Evolutionary conservation across 1,139 yeast genomes (phyloP), one percentile per base, ranked within the genome.

Genomic region (Lodderomyces elongisporus): DNA sequence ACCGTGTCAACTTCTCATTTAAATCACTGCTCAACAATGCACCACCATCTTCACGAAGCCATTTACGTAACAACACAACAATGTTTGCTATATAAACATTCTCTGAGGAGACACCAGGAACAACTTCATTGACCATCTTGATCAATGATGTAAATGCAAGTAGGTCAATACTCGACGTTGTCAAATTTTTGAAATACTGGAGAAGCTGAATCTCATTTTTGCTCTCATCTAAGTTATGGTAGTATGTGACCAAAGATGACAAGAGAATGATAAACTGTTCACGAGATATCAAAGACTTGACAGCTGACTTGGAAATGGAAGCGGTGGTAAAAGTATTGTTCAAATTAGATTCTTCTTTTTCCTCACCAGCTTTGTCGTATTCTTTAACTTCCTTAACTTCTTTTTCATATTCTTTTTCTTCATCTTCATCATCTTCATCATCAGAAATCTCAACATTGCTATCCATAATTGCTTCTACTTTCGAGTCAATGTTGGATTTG

Each of bases 251-350:
- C 30, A 62, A 46, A 3, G 64, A 48, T 17, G 59, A 43, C 1
- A 56, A 46, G 28, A 66, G 48, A 1, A 63, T 52, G 5, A 63
- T 51, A 35, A 56, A 58, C 36, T 64, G 62, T 34, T 66, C 70
- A 31, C 61, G 60, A 12, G 49, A 46, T 9, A 66, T 49, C 33
- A 66, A 52, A 1, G 68, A 52, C 13, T 29, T 29, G 21, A 29
- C 21, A 21, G 18, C 5, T 5, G 30, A 28, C 14, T 28, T 23
- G 14, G 21, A 21, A 13, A 17, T 25, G 24, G 17, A 16, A 10
- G 25, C 22, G 8, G 32, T 15, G 9, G 23, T n/a, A n/a, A n/a
- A n/a, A n/a, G n/a, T n/a, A n/a, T n/a, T n/a, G n/a, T n/a, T n/a
- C 14, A 25, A 25, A 7, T 26, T 17, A 12, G 27, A 28, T 27